These are phyloP conservation scores for Tuber brumale DNA, from an alignment of 495 filamentous ascomycete species.

Conservation along the genomic window DNA sequence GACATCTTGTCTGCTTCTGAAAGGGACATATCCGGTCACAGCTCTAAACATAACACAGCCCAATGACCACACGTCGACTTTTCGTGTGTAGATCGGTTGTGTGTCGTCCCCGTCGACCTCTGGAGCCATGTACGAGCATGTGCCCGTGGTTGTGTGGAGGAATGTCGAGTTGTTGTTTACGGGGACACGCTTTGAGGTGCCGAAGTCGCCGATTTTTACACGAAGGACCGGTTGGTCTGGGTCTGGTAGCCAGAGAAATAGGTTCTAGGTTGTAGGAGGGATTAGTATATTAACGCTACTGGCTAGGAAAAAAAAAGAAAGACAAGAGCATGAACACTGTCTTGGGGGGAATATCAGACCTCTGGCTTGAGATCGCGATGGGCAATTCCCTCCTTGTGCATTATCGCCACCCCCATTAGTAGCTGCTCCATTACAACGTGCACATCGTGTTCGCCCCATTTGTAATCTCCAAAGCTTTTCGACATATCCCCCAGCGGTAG, in stretches of 20 bases:
- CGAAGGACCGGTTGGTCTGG: neutral
- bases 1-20: neutral
- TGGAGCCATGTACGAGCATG: neutral
- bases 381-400: neutral
- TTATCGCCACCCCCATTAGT: neutral
- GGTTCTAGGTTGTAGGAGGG: neutral
- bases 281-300: neutral
- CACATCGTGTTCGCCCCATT: neutral
- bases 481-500: neutral
- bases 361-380: conserved; percentile 11
- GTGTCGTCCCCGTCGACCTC: neutral
- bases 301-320: too few relatives aligned
- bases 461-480: neutral
- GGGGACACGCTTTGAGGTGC: neutral
- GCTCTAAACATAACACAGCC: conserved; percentile 5
- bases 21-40: neutral
- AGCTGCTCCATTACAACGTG: conserved; percentile 1
- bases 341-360: neutral
- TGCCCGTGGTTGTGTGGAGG: neutral
- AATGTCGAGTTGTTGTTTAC: neutral
- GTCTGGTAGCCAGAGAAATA: neutral
- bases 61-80: conserved; percentile 5
- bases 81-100: neutral
- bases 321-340: neutral
- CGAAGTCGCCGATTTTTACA: conserved; percentile 15